A percentile compares a stretch with the other conserved stretches of the same genome.
Evolutionary conservation across 768 basidiomycete species (phyloP).

Genomic region (Mycena kentingensis): DNA sequence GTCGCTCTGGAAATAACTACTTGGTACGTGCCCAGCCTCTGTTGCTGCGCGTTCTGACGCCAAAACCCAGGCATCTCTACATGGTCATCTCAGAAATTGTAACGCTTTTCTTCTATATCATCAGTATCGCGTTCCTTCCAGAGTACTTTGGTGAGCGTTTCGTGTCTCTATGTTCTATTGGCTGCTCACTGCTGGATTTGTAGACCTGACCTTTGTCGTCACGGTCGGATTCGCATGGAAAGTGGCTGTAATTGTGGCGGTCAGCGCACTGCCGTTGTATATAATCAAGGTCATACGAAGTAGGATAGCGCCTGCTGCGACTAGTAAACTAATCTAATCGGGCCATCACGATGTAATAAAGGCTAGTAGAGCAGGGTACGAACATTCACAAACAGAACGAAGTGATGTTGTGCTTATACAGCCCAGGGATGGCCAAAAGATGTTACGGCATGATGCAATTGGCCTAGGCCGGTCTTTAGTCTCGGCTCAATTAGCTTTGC

Average conservation of each 20-base stretch:
- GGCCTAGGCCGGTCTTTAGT: too few species aligned
- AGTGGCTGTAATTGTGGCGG: constrained; percentile 90
- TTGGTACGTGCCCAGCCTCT: constrained; percentile 55
- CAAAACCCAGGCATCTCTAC: constrained; percentile 74
- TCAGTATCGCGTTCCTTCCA: constrained; percentile 91
- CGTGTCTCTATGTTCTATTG: neutral
- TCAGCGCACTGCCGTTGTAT: constrained; percentile 91
- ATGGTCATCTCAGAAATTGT: constrained; percentile 93
- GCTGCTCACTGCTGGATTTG: neutral
- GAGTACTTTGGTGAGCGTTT: constrained; percentile 88
- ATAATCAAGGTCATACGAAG: constrained; percentile 86
- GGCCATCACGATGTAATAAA: too few species aligned
- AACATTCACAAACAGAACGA: too few species aligned
- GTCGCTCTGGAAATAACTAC: constrained; percentile 97
- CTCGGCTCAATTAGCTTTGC: too few species aligned
- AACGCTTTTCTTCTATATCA: constrained; percentile 84
- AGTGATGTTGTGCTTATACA: too few species aligned
- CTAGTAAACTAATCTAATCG: constrained; percentile 89
- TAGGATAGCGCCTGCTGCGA: constrained; percentile 88
- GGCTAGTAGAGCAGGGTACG: too few species aligned
- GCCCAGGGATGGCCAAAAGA: too few species aligned
- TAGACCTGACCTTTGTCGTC: constrained; percentile 92
- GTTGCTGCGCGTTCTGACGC: neutral
- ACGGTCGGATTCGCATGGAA: constrained; percentile 91
- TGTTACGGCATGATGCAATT: too few species aligned